These are phyloP conservation scores for Agaricus blazei DNA, from an alignment of 768 basidiomycete species.

Conservation along the genomic window DNA sequence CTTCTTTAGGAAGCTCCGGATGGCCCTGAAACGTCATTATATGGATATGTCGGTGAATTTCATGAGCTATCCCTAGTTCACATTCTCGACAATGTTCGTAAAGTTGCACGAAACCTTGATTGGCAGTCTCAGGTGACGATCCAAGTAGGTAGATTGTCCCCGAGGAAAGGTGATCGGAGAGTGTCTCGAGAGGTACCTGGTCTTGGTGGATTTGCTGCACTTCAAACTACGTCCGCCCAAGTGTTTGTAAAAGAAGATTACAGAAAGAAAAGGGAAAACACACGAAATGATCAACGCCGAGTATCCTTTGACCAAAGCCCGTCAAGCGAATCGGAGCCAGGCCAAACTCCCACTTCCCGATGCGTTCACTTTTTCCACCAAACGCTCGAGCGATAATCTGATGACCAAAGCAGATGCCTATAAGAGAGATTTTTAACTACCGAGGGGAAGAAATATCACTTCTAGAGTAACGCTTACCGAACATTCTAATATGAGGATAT, in stretches of 20 bases:
- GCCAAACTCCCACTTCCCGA: slow-evolving; percentile 78
- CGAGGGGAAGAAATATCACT: background rate
- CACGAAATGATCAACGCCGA: slow-evolving; percentile 42
- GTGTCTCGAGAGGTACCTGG: slow-evolving; percentile 53
- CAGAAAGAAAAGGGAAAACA: slow-evolving; percentile 4
- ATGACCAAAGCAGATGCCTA: slow-evolving; percentile 92
- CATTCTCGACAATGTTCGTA: background rate
- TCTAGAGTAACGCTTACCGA: slow-evolving; percentile 43
- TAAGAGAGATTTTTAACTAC: slow-evolving; percentile 31
- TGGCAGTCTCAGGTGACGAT: slow-evolving; percentile 44
- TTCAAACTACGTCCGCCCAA: slow-evolving; percentile 34
- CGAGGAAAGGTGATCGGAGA: slow-evolving; percentile 30
- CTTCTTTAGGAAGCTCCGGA: slow-evolving; percentile 54
- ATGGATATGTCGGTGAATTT: background rate
- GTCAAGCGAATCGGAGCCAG: slow-evolving; percentile 64
- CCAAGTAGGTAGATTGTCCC: slow-evolving; percentile 53
- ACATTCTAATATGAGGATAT: slow-evolving; percentile 60
- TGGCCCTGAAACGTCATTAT: slow-evolving; percentile 85
- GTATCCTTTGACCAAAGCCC: slow-evolving; percentile 60
- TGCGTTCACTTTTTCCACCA: slow-evolving; percentile 58
- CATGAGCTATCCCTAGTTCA: slow-evolving; percentile 47
- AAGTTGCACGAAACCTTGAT: slow-evolving; percentile 73
- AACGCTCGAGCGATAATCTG: slow-evolving; percentile 70
- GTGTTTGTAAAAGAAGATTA: background rate
- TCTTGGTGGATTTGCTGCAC: slow-evolving; percentile 87